Evolutionary conservation across 768 basidiomycete genomes (phyloP).

Genomic region (Amanita thiersii): DNA sequence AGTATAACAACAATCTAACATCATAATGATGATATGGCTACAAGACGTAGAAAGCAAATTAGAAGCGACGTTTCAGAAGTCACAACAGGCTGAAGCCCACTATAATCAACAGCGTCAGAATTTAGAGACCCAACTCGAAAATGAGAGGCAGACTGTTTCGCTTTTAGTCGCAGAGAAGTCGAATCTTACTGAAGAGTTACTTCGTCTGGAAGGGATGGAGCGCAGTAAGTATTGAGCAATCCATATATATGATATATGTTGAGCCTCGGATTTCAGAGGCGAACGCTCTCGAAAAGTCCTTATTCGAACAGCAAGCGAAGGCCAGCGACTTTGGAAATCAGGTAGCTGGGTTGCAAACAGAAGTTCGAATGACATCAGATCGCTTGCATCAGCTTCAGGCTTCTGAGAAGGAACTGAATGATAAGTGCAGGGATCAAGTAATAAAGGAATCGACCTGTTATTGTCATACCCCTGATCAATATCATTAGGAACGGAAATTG

Average conservation of each 20-base stretch:
- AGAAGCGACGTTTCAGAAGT: slow-evolving; percentile 22
- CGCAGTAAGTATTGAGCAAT: slow-evolving; percentile 37
- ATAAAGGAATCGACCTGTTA: slow-evolving; percentile 3
- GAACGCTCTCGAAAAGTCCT: slow-evolving; percentile 29
- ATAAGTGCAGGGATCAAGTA: slow-evolving; percentile 48
- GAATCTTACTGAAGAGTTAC: slow-evolving; percentile 46
- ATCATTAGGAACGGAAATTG: slow-evolving; percentile 62
- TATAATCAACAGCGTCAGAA: slow-evolving; percentile 23
- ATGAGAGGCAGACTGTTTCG: slow-evolving; percentile 67
- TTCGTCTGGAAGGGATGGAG: slow-evolving; percentile 53
- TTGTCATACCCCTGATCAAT: slow-evolving; percentile 13
- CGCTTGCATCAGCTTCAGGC: slow-evolving; percentile 33
- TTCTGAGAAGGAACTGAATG: slow-evolving; percentile 48
- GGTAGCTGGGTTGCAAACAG: slow-evolving; percentile 33
- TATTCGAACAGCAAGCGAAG: slow-evolving; percentile 35
- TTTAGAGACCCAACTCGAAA: slow-evolving; percentile 31
- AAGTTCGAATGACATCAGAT: slow-evolving; percentile 26
- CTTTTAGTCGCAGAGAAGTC: slow-evolving; percentile 72
- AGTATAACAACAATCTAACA: not conserved
- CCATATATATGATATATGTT: slow-evolving; percentile 1
- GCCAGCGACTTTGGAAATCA: slow-evolving; percentile 30
- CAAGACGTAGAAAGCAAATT: slow-evolving; percentile 25
- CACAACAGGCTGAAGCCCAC: slow-evolving; percentile 21
- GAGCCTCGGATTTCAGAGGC: slow-evolving; percentile 25
- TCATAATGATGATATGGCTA: slow-evolving; percentile 16